phyloP scores from a whole-genome alignment of 768 basidiomycete genomes.

The Cystobasidium ongulense region DNA sequence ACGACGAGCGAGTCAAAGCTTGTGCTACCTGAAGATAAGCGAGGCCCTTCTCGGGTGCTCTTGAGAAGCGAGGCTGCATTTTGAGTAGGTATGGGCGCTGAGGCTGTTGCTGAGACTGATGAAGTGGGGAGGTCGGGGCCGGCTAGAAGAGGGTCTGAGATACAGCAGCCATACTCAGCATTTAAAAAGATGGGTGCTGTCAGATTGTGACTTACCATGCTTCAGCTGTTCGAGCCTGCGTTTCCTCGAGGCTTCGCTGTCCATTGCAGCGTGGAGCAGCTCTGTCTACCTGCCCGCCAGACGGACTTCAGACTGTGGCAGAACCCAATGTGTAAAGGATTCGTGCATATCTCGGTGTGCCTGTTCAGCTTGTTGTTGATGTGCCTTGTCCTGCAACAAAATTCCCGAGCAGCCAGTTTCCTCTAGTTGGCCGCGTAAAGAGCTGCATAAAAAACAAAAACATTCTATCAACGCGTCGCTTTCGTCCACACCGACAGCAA shows the following conservation, averaged over 20 bases:
- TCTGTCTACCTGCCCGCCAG: neutral
- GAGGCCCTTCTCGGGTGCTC: neutral
- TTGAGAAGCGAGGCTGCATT: neutral
- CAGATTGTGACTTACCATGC: neutral
- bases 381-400: neutral
- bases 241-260: neutral
- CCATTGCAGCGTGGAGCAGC: neutral
- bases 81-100: conserved; percentile 1
- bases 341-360: neutral
- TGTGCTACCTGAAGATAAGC: neutral
- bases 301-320: neutral
- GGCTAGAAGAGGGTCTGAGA: neutral
- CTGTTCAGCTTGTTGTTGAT: neutral
- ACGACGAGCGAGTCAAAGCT: neutral
- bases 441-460: neutral
- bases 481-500: neutral
- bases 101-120: neutral
- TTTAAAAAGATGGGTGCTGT: neutral
- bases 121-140: neutral
- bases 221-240: neutral
- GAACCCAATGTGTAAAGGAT: neutral
- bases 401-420: neutral
- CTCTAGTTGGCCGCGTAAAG: neutral
- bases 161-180: neutral
- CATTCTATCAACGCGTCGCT: neutral